phyloP scores from a whole-genome alignment of 345 rosid genomes.

The Erysimum cheiranthoides region DNA sequence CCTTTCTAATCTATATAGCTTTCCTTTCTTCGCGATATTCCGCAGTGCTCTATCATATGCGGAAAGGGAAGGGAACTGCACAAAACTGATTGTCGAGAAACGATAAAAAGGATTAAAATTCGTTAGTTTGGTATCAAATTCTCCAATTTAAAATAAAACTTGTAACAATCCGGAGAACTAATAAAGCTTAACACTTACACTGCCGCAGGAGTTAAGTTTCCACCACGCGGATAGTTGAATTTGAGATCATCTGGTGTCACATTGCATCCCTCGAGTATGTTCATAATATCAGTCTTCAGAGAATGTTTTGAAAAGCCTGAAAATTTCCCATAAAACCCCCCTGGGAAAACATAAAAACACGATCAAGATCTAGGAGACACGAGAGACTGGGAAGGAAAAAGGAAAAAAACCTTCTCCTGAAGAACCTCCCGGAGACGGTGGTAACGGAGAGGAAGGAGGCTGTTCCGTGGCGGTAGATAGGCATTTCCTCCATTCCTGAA shows the following conservation, averaged over 20 bases:
- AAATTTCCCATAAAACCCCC: conserved; percentile 55
- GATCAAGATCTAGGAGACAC: neutral
- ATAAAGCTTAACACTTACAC: conserved; percentile 47
- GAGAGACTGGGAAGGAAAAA: neutral
- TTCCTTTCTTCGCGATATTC: conserved; percentile 55
- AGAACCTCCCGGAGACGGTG: conserved; percentile 46
- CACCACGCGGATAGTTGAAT: conserved; percentile 54
- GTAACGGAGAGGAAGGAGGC: conserved; percentile 46
- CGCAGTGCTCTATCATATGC: conserved; percentile 52
- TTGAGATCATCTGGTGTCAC: conserved; percentile 65
- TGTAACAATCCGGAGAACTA: neutral
- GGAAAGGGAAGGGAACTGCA: conserved; percentile 57
- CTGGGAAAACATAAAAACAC: conserved; percentile 42
- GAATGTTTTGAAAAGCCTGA: conserved; percentile 53
- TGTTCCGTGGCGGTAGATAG: conserved; percentile 62
- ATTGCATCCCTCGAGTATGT: conserved; percentile 62
- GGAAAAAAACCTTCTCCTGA: conserved; percentile 35
- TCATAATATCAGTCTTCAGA: conserved; percentile 68
- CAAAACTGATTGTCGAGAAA: conserved; percentile 54
- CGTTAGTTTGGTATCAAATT: conserved; percentile 11
- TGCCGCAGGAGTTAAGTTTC: conserved; percentile 48
- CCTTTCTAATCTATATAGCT: conserved; percentile 63
- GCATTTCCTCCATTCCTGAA: conserved; percentile 47
- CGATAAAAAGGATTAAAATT: neutral
- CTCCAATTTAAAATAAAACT: neutral